A percentile compares a stretch with the other conserved stretches of the same genome.
Evolutionary conservation across 441 rosid species (phyloP).

Genomic region (Biscutella laevigata): DNA sequence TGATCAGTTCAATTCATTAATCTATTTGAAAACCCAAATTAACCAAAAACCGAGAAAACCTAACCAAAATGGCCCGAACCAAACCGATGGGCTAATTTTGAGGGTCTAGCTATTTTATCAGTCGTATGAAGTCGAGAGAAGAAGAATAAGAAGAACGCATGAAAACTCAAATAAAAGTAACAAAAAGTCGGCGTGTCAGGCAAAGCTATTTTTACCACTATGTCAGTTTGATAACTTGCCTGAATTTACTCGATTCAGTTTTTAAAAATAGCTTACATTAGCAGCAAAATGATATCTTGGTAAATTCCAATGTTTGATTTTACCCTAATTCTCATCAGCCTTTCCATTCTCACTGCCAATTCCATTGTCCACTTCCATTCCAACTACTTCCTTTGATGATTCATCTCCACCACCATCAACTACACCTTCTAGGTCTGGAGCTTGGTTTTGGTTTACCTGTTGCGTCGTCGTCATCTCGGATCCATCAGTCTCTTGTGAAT

Average conservation of each 20-base stretch:
- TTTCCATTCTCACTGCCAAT: slow-evolving; percentile 22
- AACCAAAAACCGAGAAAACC: too few species aligned
- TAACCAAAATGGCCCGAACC: too few species aligned
- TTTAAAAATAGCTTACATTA: slow-evolving; percentile 1
- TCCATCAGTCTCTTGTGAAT: neutral
- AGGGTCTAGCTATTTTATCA: too few species aligned
- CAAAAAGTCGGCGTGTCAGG: neutral
- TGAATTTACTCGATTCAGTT: slow-evolving; percentile 4
- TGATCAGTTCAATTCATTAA: too few species aligned
- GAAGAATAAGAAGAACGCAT: too few species aligned
- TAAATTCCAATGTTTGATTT: neutral
- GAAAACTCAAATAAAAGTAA: neutral
- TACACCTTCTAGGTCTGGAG: neutral
- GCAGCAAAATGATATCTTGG: too few species aligned
- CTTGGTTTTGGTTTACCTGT: neutral
- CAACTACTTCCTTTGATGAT: neutral
- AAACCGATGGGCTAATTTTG: too few species aligned
- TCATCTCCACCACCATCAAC: neutral
- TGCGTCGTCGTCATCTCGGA: slow-evolving; percentile 5
- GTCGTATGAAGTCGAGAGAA: too few species aligned
- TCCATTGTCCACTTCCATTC: slow-evolving; percentile 22
- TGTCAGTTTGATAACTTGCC: neutral
- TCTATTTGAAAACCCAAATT: too few species aligned
- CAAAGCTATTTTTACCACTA: neutral
- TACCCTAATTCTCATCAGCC: slow-evolving; percentile 17